Evolutionary conservation across 2,329 filamentous ascomycete species (phyloP).

Genomic region (Pestalotiopsis sp.): DNA sequence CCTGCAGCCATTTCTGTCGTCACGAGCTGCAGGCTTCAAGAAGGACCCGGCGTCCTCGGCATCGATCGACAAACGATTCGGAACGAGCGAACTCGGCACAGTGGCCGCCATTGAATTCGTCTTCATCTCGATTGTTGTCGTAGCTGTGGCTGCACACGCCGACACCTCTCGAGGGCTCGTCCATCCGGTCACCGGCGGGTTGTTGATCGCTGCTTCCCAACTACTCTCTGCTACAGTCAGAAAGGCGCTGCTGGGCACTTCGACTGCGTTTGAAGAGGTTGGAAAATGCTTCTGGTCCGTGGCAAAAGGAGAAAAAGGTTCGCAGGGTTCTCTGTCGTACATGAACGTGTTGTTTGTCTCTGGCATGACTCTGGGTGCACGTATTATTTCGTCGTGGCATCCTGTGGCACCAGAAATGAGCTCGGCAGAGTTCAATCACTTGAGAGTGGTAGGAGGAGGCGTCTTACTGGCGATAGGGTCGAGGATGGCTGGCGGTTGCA

Average conservation of each 20-base stretch:
- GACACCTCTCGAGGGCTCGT: constrained; percentile 36
- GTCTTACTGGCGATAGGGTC: constrained; percentile 61
- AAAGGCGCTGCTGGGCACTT: constrained; percentile 60
- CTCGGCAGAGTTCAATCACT: constrained; percentile 32
- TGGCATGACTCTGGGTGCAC: constrained; percentile 53
- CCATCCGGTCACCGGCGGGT: constrained; percentile 55
- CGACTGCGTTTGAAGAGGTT: constrained; percentile 62
- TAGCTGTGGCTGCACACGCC: constrained; percentile 39
- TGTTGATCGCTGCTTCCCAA: constrained; percentile 62
- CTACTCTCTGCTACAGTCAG: constrained; percentile 56
- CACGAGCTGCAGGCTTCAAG: constrained; percentile 25
- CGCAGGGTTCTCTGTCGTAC: constrained; percentile 32
- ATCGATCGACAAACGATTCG: constrained; percentile 42
- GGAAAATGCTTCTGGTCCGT: constrained; percentile 56
- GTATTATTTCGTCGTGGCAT: constrained; percentile 33
- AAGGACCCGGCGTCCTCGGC: constrained; percentile 20
- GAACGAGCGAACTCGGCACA: constrained; percentile 37
- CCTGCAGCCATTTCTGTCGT: constrained; percentile 35
- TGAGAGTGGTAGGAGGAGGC: constrained; percentile 54
- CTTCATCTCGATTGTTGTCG: constrained; percentile 36
- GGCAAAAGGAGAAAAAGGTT: constrained; percentile 9
- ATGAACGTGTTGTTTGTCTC: constrained; percentile 53
- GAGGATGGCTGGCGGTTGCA: constrained; percentile 67
- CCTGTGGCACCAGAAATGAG: constrained; percentile 29
- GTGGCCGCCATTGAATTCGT: constrained; percentile 46